phyloP scores from a whole-genome alignment of 495 filamentous ascomycete species.

The Penicillium cataractarum region DNA sequence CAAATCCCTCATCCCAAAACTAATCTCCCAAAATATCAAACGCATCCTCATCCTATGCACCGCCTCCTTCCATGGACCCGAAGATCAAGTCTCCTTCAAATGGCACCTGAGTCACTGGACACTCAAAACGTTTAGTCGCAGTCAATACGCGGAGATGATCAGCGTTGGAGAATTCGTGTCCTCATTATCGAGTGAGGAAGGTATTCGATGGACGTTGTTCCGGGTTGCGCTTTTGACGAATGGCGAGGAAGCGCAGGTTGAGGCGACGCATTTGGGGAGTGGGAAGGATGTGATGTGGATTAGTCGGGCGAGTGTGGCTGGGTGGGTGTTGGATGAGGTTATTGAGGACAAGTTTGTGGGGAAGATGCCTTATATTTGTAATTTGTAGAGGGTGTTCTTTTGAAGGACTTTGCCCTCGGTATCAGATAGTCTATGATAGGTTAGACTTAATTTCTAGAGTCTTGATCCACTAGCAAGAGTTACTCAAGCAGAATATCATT shows the following conservation, averaged over 20 bases:
- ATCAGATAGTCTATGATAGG: too few relatives aligned
- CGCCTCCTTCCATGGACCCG: neutral
- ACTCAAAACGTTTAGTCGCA: neutral
- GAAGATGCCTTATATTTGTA: slow-evolving; percentile 1
- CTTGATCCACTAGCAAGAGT: too few relatives aligned
- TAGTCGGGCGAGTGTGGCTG: neutral
- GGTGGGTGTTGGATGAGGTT: neutral
- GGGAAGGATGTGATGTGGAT: neutral
- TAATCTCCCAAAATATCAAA: neutral
- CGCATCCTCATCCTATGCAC: neutral
- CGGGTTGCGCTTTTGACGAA: neutral
- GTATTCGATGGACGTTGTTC: neutral
- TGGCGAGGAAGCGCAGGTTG: neutral
- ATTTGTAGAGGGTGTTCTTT: too few relatives aligned
- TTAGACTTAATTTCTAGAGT: too few relatives aligned
- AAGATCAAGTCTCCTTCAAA: neutral
- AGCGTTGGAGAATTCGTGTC: neutral
- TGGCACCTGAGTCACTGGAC: neutral
- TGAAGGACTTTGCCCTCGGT: too few relatives aligned
- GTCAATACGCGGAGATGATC: neutral
- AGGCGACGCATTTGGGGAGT: neutral
- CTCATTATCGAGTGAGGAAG: neutral
- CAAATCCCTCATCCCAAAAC: neutral
- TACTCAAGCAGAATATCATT: too few relatives aligned
- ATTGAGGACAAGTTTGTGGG: neutral